A percentile compares a stretch with the other conserved stretches of the same genome.
phyloP scores from a whole-genome alignment of 2,329 filamentous ascomycete species.

The Colletotrichum noveboracense region DNA sequence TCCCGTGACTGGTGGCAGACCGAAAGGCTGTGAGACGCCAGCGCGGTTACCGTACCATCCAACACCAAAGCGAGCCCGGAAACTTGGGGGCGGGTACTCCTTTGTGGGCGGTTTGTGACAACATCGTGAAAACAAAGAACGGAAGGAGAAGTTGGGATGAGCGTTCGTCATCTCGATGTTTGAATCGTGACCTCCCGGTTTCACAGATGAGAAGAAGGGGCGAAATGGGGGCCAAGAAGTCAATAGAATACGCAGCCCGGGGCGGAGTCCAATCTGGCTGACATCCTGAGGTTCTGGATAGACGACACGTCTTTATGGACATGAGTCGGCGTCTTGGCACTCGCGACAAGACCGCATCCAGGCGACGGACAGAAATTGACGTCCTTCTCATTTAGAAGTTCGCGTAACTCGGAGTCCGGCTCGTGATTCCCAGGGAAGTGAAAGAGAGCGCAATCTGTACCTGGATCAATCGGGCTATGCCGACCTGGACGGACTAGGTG shows the following conservation, averaged over 20 bases:
- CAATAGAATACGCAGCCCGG: background rate
- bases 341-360: background rate
- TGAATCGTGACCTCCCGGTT: background rate
- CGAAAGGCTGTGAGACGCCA: background rate
- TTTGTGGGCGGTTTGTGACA: background rate
- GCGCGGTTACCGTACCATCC: background rate
- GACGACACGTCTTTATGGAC: background rate
- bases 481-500: background rate
- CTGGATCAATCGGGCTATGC: background rate
- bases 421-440: background rate
- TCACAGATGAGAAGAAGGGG: slow-evolving; percentile 5
- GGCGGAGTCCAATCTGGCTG: background rate
- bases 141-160: background rate
- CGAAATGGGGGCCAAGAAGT: slow-evolving; percentile 5
- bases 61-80: background rate
- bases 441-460: background rate
- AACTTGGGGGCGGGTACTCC: slow-evolving; percentile 9
- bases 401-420: slow-evolving; percentile 3
- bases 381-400: background rate
- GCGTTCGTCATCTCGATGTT: slow-evolving; percentile 9
- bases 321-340: background rate
- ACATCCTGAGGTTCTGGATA: background rate
- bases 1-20: background rate
- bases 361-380: background rate
- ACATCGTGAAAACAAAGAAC: background rate